Base-by-base conservation (phyloP, 2,329 filamentous ascomycete genomes). In the Rutstroemia sp. region DNA sequence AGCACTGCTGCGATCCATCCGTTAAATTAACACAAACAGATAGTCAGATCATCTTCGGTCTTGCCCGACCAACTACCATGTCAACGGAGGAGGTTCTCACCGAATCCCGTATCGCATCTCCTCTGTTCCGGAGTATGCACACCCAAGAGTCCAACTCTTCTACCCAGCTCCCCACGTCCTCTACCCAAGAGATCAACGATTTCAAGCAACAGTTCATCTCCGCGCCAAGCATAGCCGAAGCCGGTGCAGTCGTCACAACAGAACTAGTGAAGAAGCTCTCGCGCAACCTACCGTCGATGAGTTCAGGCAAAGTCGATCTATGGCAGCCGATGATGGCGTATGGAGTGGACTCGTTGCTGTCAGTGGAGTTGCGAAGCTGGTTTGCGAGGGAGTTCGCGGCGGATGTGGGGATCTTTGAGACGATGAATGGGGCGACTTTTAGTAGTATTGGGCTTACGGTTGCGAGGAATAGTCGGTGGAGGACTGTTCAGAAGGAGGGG, bases 291-390 rank as follows among this genome's bases (percentile, higher is more conserved):
- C 19, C 42, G 2, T 72, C 72, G 38, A 58, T 70, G 2, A 72
- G 75, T 34, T 74, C 77, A 50, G 67, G 78, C 53, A 75, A 78
- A 59, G 62, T 71, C 10, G 68, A 72, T 53, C 70, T 69, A 3
- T 71, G 53, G 1, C 64, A 67, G 30, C 63, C 66, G 62, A 41
- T 75, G 64, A 50, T 69, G 68, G 71, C 71, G 2, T 78, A 78
- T 18, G 67, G 72, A 75, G 3, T 72, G 2, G 58, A 63, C 30
- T 61, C 58, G 19, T 49, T 63, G 21, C 39, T 61, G 2, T 58
- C 58, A 16, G 60, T 63, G 2, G 60, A 63, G 25, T 9, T 63
- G n/a, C 54, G 77, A 1, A 63, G 70, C 0, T 81, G 78, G 78
- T 76, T 51, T 44, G n/a, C 9, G n/a, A 41, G 25, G 37, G 37